A percentile compares a stretch with the other conserved stretches of the same genome.
These are phyloP conservation scores for Diaporthe longicolla DNA, from an alignment of 2,329 filamentous ascomycete species.

Conservation along the genomic window DNA sequence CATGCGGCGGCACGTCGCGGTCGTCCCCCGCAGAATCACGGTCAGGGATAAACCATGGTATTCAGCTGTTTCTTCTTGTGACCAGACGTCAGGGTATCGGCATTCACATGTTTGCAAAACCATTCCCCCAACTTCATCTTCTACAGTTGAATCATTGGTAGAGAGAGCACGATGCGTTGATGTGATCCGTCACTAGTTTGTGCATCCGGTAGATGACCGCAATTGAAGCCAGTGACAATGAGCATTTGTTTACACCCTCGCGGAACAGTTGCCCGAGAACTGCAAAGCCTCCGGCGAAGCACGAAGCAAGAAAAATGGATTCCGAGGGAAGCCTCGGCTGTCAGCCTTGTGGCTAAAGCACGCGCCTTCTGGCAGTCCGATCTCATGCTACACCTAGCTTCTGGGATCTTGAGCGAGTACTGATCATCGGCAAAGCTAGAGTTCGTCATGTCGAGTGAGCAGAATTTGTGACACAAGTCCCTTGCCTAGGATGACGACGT, in stretches of 20 bases:
- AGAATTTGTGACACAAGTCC: not conserved
- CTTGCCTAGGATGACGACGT: constrained; percentile 13
- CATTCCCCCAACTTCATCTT: not conserved
- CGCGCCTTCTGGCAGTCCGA: constrained; percentile 16
- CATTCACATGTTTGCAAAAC: constrained; percentile 12
- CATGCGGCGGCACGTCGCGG: constrained; percentile 21
- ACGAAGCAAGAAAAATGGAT: not conserved
- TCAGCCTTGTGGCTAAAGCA: constrained; percentile 18
- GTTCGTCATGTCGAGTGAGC: not conserved
- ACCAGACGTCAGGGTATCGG: not conserved
- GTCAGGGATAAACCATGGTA: constrained; percentile 26
- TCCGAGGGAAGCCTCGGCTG: constrained; percentile 7
- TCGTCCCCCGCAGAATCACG: constrained; percentile 20
- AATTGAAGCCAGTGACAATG: not conserved
- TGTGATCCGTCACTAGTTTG: not conserved
- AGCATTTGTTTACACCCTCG: not conserved
- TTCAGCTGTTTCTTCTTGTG: constrained; percentile 21
- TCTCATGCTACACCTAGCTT: constrained; percentile 13
- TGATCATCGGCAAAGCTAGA: constrained; percentile 5
- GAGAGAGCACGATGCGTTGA: too few species aligned
- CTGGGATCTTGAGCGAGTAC: not conserved
- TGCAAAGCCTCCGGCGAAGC: not conserved
- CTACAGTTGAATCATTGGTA: not conserved
- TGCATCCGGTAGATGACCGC: not conserved
- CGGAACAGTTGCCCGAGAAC: not conserved